Conservation (phyloP, 257 asterid species). For the Solanum chmielewskii region DNA sequence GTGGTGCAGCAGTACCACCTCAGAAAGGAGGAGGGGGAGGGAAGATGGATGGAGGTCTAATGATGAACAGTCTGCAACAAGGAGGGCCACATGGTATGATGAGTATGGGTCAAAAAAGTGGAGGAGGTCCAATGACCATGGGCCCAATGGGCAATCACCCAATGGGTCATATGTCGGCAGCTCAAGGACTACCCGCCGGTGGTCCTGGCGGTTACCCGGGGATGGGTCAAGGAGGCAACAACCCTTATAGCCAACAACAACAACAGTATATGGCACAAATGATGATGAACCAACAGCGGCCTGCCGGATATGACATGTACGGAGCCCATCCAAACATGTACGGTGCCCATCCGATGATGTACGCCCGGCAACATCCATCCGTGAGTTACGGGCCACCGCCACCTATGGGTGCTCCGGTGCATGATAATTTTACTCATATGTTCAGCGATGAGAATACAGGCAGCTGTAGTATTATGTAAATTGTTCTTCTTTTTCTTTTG, state of each 20-base stretch:
- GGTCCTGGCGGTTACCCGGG: conserved; percentile 19
- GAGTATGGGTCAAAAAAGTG: conserved; percentile 15
- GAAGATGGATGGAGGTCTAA: conserved; percentile 15
- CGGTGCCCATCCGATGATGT: conserved; percentile 32
- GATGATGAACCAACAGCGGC: conserved; percentile 54
- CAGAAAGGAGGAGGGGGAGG: conserved; percentile 36
- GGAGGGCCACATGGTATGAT: conserved; percentile 31
- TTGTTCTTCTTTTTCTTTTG: not conserved
- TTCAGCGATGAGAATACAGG: conserved; percentile 76
- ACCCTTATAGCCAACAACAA: conserved; percentile 27
- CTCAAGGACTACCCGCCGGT: conserved; percentile 39
- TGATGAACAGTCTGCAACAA: conserved; percentile 21
- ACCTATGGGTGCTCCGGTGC: conserved; percentile 21
- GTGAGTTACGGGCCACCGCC: conserved; percentile 37
- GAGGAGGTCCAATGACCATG: conserved; percentile 25
- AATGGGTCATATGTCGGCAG: conserved; percentile 35
- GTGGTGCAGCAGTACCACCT: conserved; percentile 13
- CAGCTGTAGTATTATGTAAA: conserved; percentile 65
- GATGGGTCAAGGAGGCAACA: conserved; percentile 19
- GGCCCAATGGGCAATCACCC: conserved; percentile 33
- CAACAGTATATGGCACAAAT: conserved; percentile 47
- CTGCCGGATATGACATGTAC: conserved; percentile 31
- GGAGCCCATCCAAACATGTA: conserved; percentile 30
- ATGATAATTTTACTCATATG: conserved; percentile 39
- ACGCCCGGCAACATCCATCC: conserved; percentile 23